Percentiles rank a stretch among this genome's conserved stretches.
These are phyloP conservation scores for Cucurbita ficifolia DNA, from an alignment of 306 rosid species.

Conservation along the genomic window DNA sequence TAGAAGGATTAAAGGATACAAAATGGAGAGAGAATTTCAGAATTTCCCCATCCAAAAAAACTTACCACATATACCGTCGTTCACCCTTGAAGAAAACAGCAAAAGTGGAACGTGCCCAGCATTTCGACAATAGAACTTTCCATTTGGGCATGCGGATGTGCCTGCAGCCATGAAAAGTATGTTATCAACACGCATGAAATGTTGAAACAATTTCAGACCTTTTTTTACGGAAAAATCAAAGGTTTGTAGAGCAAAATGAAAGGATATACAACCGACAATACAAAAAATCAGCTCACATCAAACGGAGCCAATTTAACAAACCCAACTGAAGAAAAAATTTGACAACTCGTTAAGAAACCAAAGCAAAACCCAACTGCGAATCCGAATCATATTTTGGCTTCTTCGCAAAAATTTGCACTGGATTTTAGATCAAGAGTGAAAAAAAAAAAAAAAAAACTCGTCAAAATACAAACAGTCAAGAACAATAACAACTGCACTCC, in stretches of 20 bases:
- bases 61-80: conserved; percentile 94
- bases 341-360: neutral
- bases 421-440: neutral
- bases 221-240: neutral
- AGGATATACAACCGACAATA: neutral
- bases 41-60: neutral
- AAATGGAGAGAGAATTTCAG: neutral
- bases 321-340: neutral
- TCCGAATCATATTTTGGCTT: neutral
- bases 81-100: conserved; percentile 77
- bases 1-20: neutral
- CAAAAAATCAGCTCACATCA: neutral
- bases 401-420: neutral
- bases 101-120: conserved; percentile 46
- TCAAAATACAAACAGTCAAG: neutral
- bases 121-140: conserved; percentile 62
- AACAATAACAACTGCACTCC: neutral
- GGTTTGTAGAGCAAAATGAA: neutral
- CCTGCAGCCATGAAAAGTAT: conserved; percentile 29
- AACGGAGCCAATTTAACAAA: neutral
- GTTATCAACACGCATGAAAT: neutral
- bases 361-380: neutral
- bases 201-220: neutral
- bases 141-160: conserved; percentile 88
- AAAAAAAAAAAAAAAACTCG: neutral